These are phyloP conservation scores for Sphagnurus paluster DNA, from an alignment of 1,284 basidiomycete genomes.

Conservation along the genomic window DNA sequence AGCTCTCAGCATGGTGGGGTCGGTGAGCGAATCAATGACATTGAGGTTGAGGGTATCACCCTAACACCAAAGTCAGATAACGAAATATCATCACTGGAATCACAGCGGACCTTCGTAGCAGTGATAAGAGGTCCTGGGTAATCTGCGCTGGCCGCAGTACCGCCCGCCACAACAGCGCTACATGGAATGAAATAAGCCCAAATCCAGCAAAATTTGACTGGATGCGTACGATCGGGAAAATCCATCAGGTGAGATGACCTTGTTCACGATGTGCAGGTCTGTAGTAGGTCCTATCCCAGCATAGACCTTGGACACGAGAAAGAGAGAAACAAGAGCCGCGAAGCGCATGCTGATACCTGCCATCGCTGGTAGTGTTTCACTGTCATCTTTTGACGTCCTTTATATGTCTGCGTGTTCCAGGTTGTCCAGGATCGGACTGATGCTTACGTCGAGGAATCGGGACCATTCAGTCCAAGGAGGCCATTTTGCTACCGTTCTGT, in stretches of 20 bases:
- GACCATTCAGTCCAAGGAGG: not conserved
- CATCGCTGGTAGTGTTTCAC: not conserved
- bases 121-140: slow-evolving; percentile 35
- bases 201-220: not conserved
- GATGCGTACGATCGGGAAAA: slow-evolving; percentile 26
- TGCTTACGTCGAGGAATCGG: not conserved
- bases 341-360: slow-evolving; percentile 1
- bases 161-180: slow-evolving; percentile 29
- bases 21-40: slow-evolving; percentile 30
- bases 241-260: slow-evolving; percentile 26
- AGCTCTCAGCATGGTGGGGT: slow-evolving; percentile 30
- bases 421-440: not conserved
- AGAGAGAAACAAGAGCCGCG: slow-evolving; percentile 2
- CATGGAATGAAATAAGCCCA: not conserved
- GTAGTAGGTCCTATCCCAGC: slow-evolving; percentile 24
- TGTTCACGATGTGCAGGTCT: slow-evolving; percentile 24
- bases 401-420: not conserved
- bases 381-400: not conserved
- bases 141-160: slow-evolving; percentile 8
- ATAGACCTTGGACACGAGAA: slow-evolving; percentile 6
- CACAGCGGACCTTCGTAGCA: slow-evolving; percentile 26
- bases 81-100: not conserved
- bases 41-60: slow-evolving; percentile 33
- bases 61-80: slow-evolving; percentile 15
- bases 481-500: not conserved